phyloP scores from a whole-genome alignment of 768 basidiomycete genomes.

The Aureoboletus auriporus region DNA sequence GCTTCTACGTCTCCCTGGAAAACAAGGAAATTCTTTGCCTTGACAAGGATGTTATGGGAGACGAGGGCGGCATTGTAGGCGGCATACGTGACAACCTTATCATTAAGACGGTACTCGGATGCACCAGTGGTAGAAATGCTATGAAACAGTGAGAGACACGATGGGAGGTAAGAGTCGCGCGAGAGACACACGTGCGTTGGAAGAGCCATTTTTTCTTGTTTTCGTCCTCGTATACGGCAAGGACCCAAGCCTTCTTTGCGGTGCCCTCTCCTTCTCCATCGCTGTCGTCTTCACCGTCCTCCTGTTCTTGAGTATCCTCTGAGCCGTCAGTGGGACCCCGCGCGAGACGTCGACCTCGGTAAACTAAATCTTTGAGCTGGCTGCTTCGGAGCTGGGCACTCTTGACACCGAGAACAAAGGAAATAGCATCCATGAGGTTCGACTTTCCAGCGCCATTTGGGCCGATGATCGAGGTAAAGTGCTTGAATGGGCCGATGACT shows the following conservation, averaged over 20 bases:
- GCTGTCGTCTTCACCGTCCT: constrained; percentile 47
- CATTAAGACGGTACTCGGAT: constrained; percentile 89
- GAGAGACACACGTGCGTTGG: constrained; percentile 75
- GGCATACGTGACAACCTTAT: constrained; percentile 75
- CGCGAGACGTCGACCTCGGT: constrained; percentile 79
- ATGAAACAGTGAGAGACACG: constrained; percentile 1
- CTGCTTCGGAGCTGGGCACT: constrained; percentile 89
- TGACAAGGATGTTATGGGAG: constrained; percentile 92
- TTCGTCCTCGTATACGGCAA: constrained; percentile 81
- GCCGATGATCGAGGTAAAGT: constrained; percentile 95
- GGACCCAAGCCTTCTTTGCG: constrained; percentile 93
- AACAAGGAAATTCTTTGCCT: constrained; percentile 98
- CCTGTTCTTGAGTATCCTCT: constrained; percentile 39
- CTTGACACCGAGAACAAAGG: constrained; percentile 96
- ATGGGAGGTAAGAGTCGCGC: not conserved
- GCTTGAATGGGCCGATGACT: constrained; percentile 84
- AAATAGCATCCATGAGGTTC: constrained; percentile 99
- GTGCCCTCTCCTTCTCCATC: constrained; percentile 66
- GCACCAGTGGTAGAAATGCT: constrained; percentile 86
- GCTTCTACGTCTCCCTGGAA: constrained; percentile 99
- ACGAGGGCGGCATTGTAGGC: constrained; percentile 87
- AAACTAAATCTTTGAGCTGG: constrained; percentile 93
- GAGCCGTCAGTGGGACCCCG: constrained; percentile 42
- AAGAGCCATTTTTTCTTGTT: constrained; percentile 84
- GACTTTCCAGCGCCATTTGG: constrained; percentile 99